Evolutionary conservation across 768 basidiomycete genomes (phyloP), one percentile per base, ranked within the genome.

Genomic region (Tulasnella sp.): DNA sequence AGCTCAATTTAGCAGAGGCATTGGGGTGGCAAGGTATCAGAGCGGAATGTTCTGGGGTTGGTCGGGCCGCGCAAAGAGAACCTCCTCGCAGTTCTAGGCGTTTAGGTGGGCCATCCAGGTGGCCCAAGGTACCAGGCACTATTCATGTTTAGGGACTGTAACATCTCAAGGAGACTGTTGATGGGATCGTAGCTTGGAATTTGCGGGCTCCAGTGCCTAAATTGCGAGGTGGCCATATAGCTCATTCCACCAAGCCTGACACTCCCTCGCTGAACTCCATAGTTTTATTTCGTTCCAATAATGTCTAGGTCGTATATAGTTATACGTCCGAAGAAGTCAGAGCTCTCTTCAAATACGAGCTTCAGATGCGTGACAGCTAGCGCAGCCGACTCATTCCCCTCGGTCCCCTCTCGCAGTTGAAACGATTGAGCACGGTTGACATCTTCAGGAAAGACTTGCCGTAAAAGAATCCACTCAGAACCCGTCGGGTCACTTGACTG

Each of bases 241-340:
- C 2, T 2, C 44, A 14, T 44, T 44, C 44, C 12, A 44, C 16
- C 16, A 18, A 44, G 44, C 44, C 2, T 58, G 27, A 1, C 18
- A 8, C n/a, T 31, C 56, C 14, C 21, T 58, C n/a, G 1, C 8
- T n/a, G 21, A 24, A 58, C n/a, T 14, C 4, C 10, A 44, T 58
- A 16, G 27, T 8, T 58, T 58, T 58, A 58, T 58, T 58, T 58
- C 56, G 27, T 58, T 58, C 56, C 56, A 27, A 58, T 58, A 31
- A 82, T n/a, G 52, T 71, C 80, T 48, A 94, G 82, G 83, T 94
- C 91, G 83, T 94, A 94, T 58, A 94, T 83, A 10, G 90, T 93
- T 68, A 94, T 88, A 84, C 94, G 88, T 76, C 94, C 94, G 83
- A 94, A 95, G 83, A 95, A 93, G 85, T 95, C 94, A 27, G 94